Evolutionary conservation across 1,284 basidiomycete species (phyloP).

Genomic region (Trichosporon faecale): DNA sequence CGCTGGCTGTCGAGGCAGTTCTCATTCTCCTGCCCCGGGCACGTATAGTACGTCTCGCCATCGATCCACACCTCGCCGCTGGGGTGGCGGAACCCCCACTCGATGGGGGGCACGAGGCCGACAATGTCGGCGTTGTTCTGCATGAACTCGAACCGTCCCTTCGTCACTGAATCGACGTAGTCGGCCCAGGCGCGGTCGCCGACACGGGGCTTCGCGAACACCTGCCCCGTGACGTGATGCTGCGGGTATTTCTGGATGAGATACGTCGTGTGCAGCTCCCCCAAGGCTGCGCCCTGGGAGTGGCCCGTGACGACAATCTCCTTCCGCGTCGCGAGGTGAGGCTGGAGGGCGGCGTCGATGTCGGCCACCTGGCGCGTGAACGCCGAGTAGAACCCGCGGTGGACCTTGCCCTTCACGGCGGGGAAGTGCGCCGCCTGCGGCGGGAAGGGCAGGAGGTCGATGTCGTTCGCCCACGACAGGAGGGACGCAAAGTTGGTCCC

Average conservation of each 20-base stretch:
- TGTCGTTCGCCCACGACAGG: conserved; percentile 25
- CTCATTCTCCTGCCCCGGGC: conserved; percentile 30
- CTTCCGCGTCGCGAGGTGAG: not conserved
- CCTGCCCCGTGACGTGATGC: conserved; percentile 14
- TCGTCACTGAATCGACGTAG: conserved; percentile 29
- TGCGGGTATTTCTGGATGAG: conserved; percentile 14
- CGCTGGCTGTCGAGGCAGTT: not conserved
- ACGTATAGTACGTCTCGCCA: conserved; percentile 13
- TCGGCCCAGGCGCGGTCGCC: conserved; percentile 31
- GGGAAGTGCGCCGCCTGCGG: conserved; percentile 21
- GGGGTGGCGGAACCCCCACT: conserved; percentile 28
- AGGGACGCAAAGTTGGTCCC: conserved; percentile 23
- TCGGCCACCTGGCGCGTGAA: conserved; percentile 23
- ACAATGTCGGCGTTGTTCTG: conserved; percentile 32
- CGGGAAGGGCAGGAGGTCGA: conserved; percentile 20
- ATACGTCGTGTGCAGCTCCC: conserved; percentile 20
- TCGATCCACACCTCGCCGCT: conserved; percentile 29
- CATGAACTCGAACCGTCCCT: conserved; percentile 23
- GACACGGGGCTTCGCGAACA: conserved; percentile 30
- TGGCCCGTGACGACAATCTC: conserved; percentile 32
- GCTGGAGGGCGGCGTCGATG: conserved; percentile 16
- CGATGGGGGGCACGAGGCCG: conserved; percentile 29
- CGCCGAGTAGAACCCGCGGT: conserved; percentile 29
- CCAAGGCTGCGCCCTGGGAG: conserved; percentile 29
- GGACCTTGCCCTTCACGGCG: conserved; percentile 15